phyloP scores from a whole-genome alignment of 2,329 filamentous ascomycete genomes.

The Xylaria sp. region DNA sequence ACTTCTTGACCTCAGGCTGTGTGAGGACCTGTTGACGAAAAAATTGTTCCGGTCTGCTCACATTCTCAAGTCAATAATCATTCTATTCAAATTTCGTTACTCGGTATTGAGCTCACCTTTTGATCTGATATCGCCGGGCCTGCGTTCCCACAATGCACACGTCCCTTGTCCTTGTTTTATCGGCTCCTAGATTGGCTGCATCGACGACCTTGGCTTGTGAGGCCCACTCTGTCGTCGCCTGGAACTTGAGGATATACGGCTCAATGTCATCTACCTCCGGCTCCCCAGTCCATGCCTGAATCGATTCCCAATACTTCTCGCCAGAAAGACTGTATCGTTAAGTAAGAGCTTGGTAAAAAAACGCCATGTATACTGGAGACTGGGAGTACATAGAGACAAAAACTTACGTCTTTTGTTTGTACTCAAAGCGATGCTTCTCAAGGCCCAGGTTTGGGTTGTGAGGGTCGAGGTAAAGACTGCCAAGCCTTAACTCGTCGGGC shows the following conservation, averaged over 20 bases:
- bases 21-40: constrained; percentile 29
- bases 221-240: constrained; percentile 26
- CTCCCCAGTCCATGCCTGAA: constrained; percentile 26
- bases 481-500: constrained; percentile 31
- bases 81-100: neutral
- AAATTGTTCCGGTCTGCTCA: constrained; percentile 27
- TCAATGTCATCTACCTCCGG: constrained; percentile 31
- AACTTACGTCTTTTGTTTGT: constrained; percentile 24
- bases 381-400: neutral
- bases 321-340: constrained; percentile 12
- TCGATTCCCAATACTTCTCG: constrained; percentile 31
- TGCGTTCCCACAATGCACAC: constrained; percentile 30
- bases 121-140: constrained; percentile 33
- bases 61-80: neutral
- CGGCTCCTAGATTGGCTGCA: constrained; percentile 21
- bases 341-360: constrained; percentile 1
- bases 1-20: constrained; percentile 33
- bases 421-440: constrained; percentile 33
- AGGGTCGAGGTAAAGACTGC: constrained; percentile 29
- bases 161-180: constrained; percentile 23
- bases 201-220: constrained; percentile 29
- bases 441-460: constrained; percentile 32
- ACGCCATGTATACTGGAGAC: neutral
- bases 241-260: constrained; percentile 27
- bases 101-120: constrained; percentile 22